Evolutionary conservation across 345 rosid genomes (phyloP).

Genomic region (Fremontodendron californicum): DNA sequence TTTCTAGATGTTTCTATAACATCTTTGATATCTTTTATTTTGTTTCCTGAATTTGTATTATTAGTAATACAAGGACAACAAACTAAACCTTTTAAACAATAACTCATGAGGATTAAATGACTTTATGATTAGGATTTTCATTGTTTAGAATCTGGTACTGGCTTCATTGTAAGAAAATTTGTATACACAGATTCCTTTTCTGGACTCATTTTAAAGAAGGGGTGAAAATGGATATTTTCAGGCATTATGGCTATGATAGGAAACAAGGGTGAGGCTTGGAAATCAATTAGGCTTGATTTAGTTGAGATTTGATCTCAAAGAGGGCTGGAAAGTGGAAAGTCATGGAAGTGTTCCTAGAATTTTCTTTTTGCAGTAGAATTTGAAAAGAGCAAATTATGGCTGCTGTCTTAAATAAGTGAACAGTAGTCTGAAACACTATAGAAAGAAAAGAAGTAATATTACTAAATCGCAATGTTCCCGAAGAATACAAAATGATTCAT

Average conservation of each 20-base stretch:
- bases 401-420: not conserved
- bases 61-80: not conserved
- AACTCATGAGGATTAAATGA: not conserved
- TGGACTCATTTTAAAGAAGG: not conserved
- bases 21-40: too few relatives aligned
- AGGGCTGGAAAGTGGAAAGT: not conserved
- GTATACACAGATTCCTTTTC: not conserved
- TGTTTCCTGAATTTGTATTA: too few relatives aligned
- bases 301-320: not conserved
- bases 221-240: not conserved
- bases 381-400: not conserved
- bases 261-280: not conserved
- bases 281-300: not conserved
- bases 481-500: slow-evolving; percentile 1
- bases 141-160: not conserved
- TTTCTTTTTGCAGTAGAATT: too few relatives aligned
- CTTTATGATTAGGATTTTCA: not conserved
- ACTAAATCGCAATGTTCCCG: not conserved
- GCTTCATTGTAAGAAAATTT: not conserved
- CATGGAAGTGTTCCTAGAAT: too few relatives aligned
- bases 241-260: not conserved
- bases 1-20: not conserved
- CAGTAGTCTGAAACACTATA: not conserved
- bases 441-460: not conserved
- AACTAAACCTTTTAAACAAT: not conserved